Base-by-base conservation (phyloP, 2,329 filamentous ascomycete genomes). In the Taxawa tesnikishii region DNA sequence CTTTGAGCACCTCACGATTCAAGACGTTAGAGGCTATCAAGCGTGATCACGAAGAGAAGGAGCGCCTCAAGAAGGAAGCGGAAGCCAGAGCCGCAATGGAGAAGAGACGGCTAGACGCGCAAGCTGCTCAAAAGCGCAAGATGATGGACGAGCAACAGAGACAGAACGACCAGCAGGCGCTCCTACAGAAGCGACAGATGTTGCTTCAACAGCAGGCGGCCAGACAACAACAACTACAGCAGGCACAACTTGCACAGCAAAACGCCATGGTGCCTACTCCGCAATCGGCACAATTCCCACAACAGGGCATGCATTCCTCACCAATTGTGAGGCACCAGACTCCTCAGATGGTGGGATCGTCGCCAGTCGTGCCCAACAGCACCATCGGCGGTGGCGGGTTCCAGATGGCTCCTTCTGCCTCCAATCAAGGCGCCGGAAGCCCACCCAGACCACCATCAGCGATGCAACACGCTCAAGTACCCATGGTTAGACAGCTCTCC, bases 1-100 rank as follows among this genome's bases (percentile, higher is more conserved):
- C 79, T 3, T 92, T 92, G 46, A 84, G 79, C 16, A 94, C 96
- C 51, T 85, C 90, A 44, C 75, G 82, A 23, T 96, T 94, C 58
- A 94, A 94, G 62, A 75, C 83, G 2, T 73, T 98, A 26, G 83
- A 84, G 36, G 81, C 83, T 36, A 93, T 94, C 45, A 83, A 79
- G 50, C 65, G 73, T 34, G 74, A 83, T 26, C 79, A 84, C 38
- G 75, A 77, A 15, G 83, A 92, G 51, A 80, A 76, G 49, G 77
- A 76, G 42, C 48, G 54, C 24, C 45, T 49, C 17, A 59, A 62
- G 46, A 61, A 58, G 41, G 59, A 61, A 32, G 56, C 60, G 37
- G 71, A 79, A 37, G 65, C 67, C 12, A 72, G 76, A 39, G 68
- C 70, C 26, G 47, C 48, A 3, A 39, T 41, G 6, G 39, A 44